Base-by-base conservation (phyloP, 2,329 filamentous ascomycete species). In the Microdochium bolleyi region DNA sequence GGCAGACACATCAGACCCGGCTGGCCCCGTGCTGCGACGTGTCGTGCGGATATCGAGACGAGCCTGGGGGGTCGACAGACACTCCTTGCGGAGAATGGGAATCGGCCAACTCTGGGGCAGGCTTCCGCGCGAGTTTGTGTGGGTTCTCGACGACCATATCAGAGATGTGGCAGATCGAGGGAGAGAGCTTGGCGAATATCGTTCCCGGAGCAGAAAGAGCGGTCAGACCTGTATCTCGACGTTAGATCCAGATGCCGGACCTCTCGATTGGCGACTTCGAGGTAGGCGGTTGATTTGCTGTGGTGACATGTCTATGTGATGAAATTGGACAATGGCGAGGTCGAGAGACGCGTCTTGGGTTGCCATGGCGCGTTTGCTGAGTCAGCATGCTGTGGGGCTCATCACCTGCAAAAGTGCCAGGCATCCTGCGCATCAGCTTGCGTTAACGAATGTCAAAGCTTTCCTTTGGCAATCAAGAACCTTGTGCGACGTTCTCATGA, bases 71-170 rank as follows among this genome's bases (percentile, higher is more conserved):
- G 69, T 63, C 64, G 61, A 68, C 69, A 75, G 74, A 81, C 77
- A 83, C 84, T 82, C 80, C 78, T 82, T 77, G 66, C 76, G 80
- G 81, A 86, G 85, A 84, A 86, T 74, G 75, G 76, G 76, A 75
- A 75, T 79, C 83, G 88, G 85, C 85, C 80, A 81, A 90, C 89
- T 90, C 79, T 87, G 68, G 76, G 80, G 86, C 83, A 85, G 85
- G 87, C 83, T 83, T 11, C 75, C 73, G 79, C 87, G 88, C 87
- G 77, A 75, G 70, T 62, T 30, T 66, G 32, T 72, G 70, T 72
- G 63, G 57, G 53, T 55, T 49, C 57, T 57, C 11, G 52, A 56
- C 14, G 3, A 64, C 63, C 60, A 54, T 38, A 52, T 37, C 48
- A 52, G 58, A 46, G 19, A 46, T 46, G 13, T 46, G 64, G 55